Evolutionary conservation across 2,329 filamentous ascomycete species (phyloP).

Genomic region (Beauveria sp.): DNA sequence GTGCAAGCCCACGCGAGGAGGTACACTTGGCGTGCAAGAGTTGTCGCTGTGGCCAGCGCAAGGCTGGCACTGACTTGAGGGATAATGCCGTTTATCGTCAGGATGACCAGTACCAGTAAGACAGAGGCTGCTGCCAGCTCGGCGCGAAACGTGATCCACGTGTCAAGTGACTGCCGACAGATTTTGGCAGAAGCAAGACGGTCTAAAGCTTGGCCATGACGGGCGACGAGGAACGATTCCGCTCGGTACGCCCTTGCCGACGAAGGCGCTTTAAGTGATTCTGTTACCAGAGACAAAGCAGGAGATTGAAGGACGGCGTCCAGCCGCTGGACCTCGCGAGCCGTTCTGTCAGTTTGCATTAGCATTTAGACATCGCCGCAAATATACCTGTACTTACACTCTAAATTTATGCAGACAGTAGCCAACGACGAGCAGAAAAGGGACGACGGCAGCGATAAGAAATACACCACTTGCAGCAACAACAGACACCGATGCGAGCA

Average conservation of each 20-base stretch:
- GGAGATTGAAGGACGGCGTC: conserved; percentile 7
- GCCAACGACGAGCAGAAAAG: conserved; percentile 1
- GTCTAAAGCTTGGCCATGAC: not conserved
- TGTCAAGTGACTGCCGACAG: conserved; percentile 1
- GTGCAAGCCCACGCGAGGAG: not conserved
- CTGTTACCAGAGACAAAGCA: not conserved
- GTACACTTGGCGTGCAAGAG: conserved; percentile 3
- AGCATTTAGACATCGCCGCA: not conserved
- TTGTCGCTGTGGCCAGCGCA: conserved; percentile 1
- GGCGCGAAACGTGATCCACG: conserved; percentile 4
- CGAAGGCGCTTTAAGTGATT: not conserved
- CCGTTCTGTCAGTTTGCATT: not conserved
- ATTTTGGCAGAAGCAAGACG: not conserved
- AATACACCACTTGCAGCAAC: not conserved
- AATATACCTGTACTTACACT: not conserved
- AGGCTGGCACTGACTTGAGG: conserved; percentile 6
- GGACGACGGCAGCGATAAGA: not conserved
- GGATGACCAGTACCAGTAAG: not conserved
- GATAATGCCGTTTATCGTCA: not conserved
- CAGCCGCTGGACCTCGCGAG: not conserved
- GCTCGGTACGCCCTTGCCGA: not conserved
- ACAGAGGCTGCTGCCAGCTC: not conserved
- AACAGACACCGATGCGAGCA: conserved; percentile 2
- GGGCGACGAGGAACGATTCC: not conserved
- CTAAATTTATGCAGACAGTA: not conserved